Conservation (phyloP, 2,329 filamentous ascomycete species). For the Sphaerulina vaccinii region DNA sequence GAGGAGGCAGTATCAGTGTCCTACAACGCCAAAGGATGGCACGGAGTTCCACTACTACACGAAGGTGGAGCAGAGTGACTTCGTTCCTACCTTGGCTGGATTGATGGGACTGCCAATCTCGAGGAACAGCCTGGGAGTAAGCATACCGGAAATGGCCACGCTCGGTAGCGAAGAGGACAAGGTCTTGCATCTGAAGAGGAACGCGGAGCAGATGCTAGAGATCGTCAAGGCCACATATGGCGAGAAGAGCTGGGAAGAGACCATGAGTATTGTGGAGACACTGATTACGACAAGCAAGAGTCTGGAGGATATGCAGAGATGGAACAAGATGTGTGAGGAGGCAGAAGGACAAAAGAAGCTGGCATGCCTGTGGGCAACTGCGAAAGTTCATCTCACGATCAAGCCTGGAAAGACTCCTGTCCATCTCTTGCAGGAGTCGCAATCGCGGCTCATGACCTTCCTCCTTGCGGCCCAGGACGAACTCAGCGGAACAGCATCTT, state of each 20-base stretch:
- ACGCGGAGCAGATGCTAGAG: conserved; percentile 75
- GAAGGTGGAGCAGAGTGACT: conserved; percentile 87
- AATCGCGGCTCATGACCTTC: conserved; percentile 49
- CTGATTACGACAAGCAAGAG: not conserved
- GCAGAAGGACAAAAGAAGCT: conserved; percentile 24
- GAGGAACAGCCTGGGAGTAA: conserved; percentile 83
- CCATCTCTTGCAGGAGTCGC: not conserved
- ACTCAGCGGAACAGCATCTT: conserved; percentile 88
- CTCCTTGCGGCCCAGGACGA: conserved; percentile 69
- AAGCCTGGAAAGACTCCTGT: conserved; percentile 20
- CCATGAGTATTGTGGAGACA: not conserved
- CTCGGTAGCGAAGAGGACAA: conserved; percentile 60
- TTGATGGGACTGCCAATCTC: conserved; percentile 85
- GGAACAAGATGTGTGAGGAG: conserved; percentile 17
- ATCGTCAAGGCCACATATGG: conserved; percentile 73
- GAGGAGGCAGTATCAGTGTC: conserved; percentile 40
- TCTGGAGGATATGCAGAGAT: conserved; percentile 1
- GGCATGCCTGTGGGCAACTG: conserved; percentile 29
- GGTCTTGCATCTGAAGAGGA: conserved; percentile 70
- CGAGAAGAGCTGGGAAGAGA: conserved; percentile 22
- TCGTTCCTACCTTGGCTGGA: conserved; percentile 83
- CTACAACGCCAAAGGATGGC: conserved; percentile 56
- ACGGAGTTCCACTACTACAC: conserved; percentile 79
- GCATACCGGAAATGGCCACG: conserved; percentile 74
- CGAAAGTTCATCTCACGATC: conserved; percentile 12